phyloP scores from a whole-genome alignment of 2,329 filamentous ascomycete species.

The Penicillium sumatraense region DNA sequence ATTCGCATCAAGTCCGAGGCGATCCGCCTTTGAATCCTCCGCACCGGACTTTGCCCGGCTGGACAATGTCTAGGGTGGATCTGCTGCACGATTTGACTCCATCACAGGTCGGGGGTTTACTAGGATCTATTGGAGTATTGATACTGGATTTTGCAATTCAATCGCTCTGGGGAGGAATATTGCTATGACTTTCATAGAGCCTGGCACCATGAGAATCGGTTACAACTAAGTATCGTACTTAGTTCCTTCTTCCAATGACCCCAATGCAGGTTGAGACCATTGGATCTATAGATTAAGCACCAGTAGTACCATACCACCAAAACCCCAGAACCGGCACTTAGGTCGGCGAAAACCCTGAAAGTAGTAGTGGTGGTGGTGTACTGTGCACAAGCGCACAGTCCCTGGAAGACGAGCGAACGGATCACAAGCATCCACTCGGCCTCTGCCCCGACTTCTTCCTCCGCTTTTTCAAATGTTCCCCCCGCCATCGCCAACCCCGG shows the following conservation, averaged over 20 bases:
- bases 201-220: too few relatives aligned
- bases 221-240: too few relatives aligned
- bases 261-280: neutral
- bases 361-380: neutral
- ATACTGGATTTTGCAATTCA: neutral
- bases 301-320: neutral
- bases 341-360: neutral
- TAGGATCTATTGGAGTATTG: neutral
- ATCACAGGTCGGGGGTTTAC: neutral
- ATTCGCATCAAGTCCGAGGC: conserved; percentile 44
- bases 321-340: neutral
- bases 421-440: conserved; percentile 4
- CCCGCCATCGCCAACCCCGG: conserved; percentile 21
- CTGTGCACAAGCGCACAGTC: too few relatives aligned
- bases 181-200: too few relatives aligned
- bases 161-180: too few relatives aligned
- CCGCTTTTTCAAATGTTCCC: too few relatives aligned
- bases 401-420: neutral
- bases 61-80: conserved; percentile 15
- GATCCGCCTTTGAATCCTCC: conserved; percentile 22
- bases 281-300: neutral
- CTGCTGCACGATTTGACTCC: conserved; percentile 14
- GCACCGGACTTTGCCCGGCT: conserved; percentile 37
- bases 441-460: conserved; percentile 11
- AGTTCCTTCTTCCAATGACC: too few relatives aligned